Conservation (phyloP, 352 stramenopile genomes). For the Globisporangium megalacanthum region DNA sequence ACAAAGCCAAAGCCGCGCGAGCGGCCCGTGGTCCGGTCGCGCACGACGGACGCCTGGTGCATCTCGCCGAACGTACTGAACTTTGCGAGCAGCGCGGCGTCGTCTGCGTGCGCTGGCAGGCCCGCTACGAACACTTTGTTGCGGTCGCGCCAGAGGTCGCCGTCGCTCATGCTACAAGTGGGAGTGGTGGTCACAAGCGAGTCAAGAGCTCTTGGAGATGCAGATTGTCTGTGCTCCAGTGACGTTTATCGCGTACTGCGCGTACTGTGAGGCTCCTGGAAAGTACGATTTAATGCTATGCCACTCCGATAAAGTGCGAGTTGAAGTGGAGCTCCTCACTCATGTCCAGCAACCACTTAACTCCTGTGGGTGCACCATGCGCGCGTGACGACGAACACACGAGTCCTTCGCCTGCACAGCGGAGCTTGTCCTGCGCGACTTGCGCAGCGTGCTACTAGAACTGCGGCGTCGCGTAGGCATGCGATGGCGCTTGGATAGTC, state of each 20-base stretch:
- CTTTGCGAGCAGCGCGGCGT: conserved; percentile 64
- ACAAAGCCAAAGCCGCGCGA: conserved; percentile 82
- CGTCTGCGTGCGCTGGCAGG: conserved; percentile 52
- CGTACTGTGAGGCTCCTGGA: not conserved
- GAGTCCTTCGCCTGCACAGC: too few relatives aligned
- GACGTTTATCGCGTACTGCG: not conserved
- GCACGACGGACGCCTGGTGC: conserved; percentile 84
- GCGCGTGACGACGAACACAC: too few relatives aligned
- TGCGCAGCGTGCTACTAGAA: too few relatives aligned
- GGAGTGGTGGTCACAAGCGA: not conserved
- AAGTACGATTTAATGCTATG: too few relatives aligned
- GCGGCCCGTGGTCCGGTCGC: conserved; percentile 55
- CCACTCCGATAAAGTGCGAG: too few relatives aligned
- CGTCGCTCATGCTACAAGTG: conserved; percentile 38
- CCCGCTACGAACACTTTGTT: conserved; percentile 87
- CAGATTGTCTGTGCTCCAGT: not conserved
- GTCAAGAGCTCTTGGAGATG: not conserved
- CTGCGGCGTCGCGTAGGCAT: not conserved
- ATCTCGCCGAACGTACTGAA: conserved; percentile 76
- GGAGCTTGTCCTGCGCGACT: too few relatives aligned
- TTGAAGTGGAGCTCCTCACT: too few relatives aligned
- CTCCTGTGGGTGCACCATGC: too few relatives aligned
- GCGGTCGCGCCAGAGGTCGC: conserved; percentile 77
- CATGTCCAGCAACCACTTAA: too few relatives aligned
- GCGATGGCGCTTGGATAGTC: not conserved